Evolutionary conservation across 2,329 filamentous ascomycete species (phyloP), one percentile per base, ranked within the genome.

Genomic region (Fusarium dimerum): DNA sequence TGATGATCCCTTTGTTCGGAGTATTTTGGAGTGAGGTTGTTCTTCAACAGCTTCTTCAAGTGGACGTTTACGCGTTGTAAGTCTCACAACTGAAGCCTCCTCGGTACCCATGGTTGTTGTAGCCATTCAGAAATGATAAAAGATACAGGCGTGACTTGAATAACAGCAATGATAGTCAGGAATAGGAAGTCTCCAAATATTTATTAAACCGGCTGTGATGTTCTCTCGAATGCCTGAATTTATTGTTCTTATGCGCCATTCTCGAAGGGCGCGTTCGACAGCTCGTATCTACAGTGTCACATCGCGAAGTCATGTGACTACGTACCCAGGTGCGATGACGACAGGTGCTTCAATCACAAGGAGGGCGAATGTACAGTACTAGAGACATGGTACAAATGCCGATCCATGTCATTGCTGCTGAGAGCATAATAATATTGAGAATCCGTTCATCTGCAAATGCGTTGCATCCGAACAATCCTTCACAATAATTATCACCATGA

Each of bases 251-350:
- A 54, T 59, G 50, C 40, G 52, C 55, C 49, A 55, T 45, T 29
- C 55, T 45, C 10, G 48, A 64, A 64, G 51, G 60, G 62, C 63
- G 62, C 53, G 46, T 45, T 40, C 45, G 48, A 50, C 47, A 45
- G 47, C 57, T 48, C 20, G 66, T 50, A 64, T 66, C 64, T 17
- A 66, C 50, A 66, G 64, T 62, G 65, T 65, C 62, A 46, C 47
- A 64, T 63, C 64, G 51, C 63, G 59, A 57, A 50, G 54, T 66
- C 64, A 66, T 63, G 64, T 66, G 64, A 66, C 59, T n/a, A 13
- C 16, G 17, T 44, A 10, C 29, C 15, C 20, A 9, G 9, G 32
- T 26, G 44, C 30, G 18, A 30, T 34, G 32, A n/a, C 42, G 40
- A 43, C 20, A 7, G 2, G 11, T 20, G 9, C 40, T 10, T 29